Evolutionary conservation across 1,284 basidiomycete species (phyloP).

Genomic region (Albatrellus sp.): DNA sequence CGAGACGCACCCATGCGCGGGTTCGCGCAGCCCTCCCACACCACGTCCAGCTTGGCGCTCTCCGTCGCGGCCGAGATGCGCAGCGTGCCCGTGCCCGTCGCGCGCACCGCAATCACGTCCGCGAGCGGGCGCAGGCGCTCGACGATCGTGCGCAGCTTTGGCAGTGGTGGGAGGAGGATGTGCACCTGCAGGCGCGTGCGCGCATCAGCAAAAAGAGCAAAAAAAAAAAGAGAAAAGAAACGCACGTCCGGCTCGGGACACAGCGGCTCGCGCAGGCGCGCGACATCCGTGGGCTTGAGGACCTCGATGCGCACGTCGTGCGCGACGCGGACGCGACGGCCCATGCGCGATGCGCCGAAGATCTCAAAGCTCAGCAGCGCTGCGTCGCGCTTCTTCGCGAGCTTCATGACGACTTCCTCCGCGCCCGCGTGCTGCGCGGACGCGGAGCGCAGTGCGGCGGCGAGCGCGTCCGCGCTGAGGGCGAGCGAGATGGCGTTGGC

Average conservation of each 20-base stretch:
- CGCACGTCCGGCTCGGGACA: slow-evolving; percentile 83
- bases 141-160: slow-evolving; percentile 69
- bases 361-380: slow-evolving; percentile 71
- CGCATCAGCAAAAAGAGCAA: background rate
- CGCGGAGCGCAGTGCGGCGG: slow-evolving; percentile 63
- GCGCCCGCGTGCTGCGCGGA: slow-evolving; percentile 23
- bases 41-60: slow-evolving; percentile 63
- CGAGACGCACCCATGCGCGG: slow-evolving; percentile 46
- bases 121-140: slow-evolving; percentile 68
- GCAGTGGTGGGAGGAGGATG: slow-evolving; percentile 67
- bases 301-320: slow-evolving; percentile 74
- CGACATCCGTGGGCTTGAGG: slow-evolving; percentile 60
- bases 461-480: slow-evolving; percentile 61
- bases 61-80: slow-evolving; percentile 61
- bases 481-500: slow-evolving; percentile 74
- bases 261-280: slow-evolving; percentile 65
- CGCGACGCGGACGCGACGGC: slow-evolving; percentile 42
- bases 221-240: slow-evolving; percentile 1
- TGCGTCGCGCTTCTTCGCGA: slow-evolving; percentile 72
- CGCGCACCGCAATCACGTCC: slow-evolving; percentile 61
- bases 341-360: slow-evolving; percentile 38
- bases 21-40: slow-evolving; percentile 66
- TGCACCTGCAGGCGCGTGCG: slow-evolving; percentile 44
- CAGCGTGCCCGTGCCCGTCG: slow-evolving; percentile 53
- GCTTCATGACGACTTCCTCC: slow-evolving; percentile 67